Conservation (phyloP, 1,284 basidiomycete genomes). For the Trichosporon sp. region DNA sequence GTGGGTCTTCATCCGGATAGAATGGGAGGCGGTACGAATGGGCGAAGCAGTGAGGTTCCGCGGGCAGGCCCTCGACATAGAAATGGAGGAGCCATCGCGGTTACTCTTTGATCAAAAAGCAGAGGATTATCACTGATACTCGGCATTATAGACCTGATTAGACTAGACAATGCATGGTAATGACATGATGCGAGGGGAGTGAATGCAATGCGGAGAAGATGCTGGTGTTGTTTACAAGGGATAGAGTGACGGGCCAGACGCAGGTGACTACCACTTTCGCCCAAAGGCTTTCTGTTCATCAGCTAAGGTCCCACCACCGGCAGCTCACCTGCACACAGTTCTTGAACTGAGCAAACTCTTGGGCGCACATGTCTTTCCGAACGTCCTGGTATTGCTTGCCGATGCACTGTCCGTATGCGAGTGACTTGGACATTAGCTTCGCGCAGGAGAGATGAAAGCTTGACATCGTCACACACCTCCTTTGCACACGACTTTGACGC, state of each 20-base stretch:
- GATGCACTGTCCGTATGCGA: slow-evolving; percentile 50
- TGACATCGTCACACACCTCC: slow-evolving; percentile 28
- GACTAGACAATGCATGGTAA: slow-evolving; percentile 12
- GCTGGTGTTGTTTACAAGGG: not conserved
- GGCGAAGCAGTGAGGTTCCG: slow-evolving; percentile 35
- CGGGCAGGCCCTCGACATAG: not conserved
- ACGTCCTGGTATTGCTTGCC: slow-evolving; percentile 48
- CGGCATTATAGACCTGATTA: not conserved
- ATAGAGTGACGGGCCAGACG: not conserved
- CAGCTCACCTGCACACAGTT: slow-evolving; percentile 48
- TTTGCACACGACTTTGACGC: slow-evolving; percentile 39
- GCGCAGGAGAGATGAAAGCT: not conserved
- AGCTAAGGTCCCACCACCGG: not conserved
- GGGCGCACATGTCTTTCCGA: slow-evolving; percentile 47
- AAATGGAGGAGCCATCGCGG: slow-evolving; percentile 7
- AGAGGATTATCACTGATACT: slow-evolving; percentile 4
- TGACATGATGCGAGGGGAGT: not conserved
- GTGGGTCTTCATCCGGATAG: slow-evolving; percentile 93
- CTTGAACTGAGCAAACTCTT: slow-evolving; percentile 50
- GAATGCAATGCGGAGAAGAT: not conserved
- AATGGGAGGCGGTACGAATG: slow-evolving; percentile 81
- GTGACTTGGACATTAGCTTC: slow-evolving; percentile 32
- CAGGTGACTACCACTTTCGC: slow-evolving; percentile 36
- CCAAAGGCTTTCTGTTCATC: slow-evolving; percentile 37
- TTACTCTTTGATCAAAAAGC: slow-evolving; percentile 20